Evolutionary conservation across 1,284 basidiomycete species (phyloP), one percentile per base, ranked within the genome.

Genomic region (Naganishia cerealis): DNA sequence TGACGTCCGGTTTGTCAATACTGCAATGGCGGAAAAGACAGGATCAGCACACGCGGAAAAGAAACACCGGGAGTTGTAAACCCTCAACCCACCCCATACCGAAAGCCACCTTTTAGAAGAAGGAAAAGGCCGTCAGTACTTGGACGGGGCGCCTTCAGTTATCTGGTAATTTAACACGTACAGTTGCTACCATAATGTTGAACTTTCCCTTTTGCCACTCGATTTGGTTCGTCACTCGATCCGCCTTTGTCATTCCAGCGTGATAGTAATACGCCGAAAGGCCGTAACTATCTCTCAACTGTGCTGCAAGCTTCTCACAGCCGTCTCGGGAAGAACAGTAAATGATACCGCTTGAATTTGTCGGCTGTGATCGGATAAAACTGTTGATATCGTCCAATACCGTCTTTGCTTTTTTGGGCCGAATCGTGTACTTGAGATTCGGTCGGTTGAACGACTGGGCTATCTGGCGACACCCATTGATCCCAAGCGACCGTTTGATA

Each of bases 381-480:
- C 81, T 81, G 5, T 86, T 86, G 50, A 98, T 92, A n/a, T 89
- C 86, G 0, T 83, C 78, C 9, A 89, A 68, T 26, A 87, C 78
- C 67, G 76, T 65, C 81, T 82, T 82, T n/a, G 81, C 83, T 66
- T 84, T 84, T 80, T 90, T 92, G 38, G 82, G 82, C 39, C 87
- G 85, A 38, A 98, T 87, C n/a, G 86, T 83, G 75, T 94, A 99
- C 69, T 86, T 84, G 4, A 99, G 84, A 77, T 99, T 99, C 13
- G 88, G 85, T 0, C 96, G 89, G 75, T 99, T 98, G 83, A 97
- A 95, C 0, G 94, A 96, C 72, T 92, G 88, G n/a, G 63, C 43
- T 54, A 63, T 63, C 39, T 63, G 61, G 13, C 61, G 61, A 21
- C 61, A 63, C 16, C 61, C 61, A n/a, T 43, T 40, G 61, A 63